A percentile compares a stretch with the other conserved stretches of the same genome.
These are phyloP conservation scores for Amauroascus niger DNA, from an alignment of 2,329 filamentous ascomycete genomes.

Conservation along the genomic window DNA sequence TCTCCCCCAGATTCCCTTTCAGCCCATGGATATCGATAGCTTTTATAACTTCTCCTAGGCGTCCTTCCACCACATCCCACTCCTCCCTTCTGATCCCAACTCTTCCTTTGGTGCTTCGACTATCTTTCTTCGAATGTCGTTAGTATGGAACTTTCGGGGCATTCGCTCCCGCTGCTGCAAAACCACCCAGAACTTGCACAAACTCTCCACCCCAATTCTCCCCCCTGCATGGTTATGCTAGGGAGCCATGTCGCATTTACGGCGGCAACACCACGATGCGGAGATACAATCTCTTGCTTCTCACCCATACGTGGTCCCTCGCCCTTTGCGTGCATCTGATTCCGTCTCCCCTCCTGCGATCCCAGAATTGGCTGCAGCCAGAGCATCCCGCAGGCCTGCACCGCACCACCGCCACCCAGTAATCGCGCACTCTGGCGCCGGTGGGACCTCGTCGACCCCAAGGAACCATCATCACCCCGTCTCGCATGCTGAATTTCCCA, in stretches of 20 bases:
- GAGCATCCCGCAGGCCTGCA: neutral
- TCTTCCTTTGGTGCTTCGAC: too few relatives aligned
- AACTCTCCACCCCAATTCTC: neutral
- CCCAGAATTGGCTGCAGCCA: neutral
- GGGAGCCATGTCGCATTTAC: slow-evolving; percentile 13
- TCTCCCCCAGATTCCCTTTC: too few relatives aligned
- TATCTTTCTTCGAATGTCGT: neutral
- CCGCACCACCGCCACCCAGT: neutral
- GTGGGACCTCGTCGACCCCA: slow-evolving; percentile 1
- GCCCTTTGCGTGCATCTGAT: neutral
- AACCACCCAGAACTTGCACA: neutral
- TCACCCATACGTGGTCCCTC: slow-evolving; percentile 6
- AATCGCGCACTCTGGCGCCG: neutral
- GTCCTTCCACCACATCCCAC: slow-evolving; percentile 7
- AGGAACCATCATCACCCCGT: neutral
- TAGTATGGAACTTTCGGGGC: neutral
- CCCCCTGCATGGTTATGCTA: slow-evolving; percentile 7
- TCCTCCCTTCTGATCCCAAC: slow-evolving; percentile 10
- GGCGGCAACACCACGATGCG: slow-evolving; percentile 8
- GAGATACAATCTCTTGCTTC: slow-evolving; percentile 11
- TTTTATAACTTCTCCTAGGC: neutral
- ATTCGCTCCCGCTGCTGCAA: neutral
- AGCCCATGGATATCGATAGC: neutral
- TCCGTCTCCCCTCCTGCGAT: neutral
- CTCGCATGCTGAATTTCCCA: neutral